Base-by-base conservation (phyloP, 768 basidiomycete species). In the Phanerochaete carnosa region DNA sequence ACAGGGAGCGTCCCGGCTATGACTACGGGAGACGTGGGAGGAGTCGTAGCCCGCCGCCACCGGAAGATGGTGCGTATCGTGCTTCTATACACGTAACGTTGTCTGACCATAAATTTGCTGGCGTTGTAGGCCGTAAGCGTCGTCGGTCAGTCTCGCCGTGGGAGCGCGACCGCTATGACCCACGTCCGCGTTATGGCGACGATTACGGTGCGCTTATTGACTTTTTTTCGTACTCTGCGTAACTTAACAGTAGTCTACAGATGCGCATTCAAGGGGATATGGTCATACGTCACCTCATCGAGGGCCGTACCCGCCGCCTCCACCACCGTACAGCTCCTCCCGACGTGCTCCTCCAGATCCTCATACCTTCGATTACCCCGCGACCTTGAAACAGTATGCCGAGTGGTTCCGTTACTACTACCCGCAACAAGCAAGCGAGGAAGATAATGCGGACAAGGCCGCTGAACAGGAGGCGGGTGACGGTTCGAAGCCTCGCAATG, bases 361-460 rank as follows among this genome's bases (percentile, higher is more conserved):
- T 12, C 88, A 90, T 66, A 86, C 86, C 2, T 85, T 91, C 65
- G 92, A 92, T 64, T 92, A 88, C 68, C 89, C 91, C 33, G 90
- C 89, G 5, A 82, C 86, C 0, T 71, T 94, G 71, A 92, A 92
- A 74, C 89, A 92, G 66, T 94, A 87, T 64, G 90, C 90, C 1
- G 92, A 94, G 66, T 94, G 92, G 92, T 94, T 92, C 73, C 84
- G 92, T 35, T 89, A 80, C 69, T 85, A 75, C 63, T 88, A 83
- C 67, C 88, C 91, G 7, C 83, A 88, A 63, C 84, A 89, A 70
- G 92, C 90, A 16, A 79, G 80, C 7, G 90, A 93, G 62, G 93
- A 94, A 74, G 92, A 95, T 68, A 87, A 80, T 54, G 85, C 86
- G 50, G 92, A 92, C 77, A 92, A 92, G 68, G 88, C 85, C 53